phyloP scores from a whole-genome alignment of 768 basidiomycete genomes.

The Kondoa malvinella region DNA sequence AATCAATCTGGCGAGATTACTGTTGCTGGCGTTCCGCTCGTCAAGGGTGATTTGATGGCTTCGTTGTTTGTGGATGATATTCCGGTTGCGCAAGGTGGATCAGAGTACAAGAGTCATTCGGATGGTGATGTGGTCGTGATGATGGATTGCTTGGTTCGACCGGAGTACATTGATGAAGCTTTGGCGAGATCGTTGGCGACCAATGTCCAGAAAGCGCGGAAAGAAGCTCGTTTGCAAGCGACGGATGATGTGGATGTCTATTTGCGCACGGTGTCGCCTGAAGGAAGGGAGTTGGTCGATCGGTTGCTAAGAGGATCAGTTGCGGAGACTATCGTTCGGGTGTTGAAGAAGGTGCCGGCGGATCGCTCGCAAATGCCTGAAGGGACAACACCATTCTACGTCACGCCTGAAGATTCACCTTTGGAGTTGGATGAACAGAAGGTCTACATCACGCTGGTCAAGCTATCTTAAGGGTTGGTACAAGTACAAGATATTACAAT shows the following conservation, averaged over 20 bases:
- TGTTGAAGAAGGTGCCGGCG: constrained; percentile 24
- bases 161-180: constrained; percentile 73
- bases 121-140: constrained; percentile 90
- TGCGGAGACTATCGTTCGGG: constrained; percentile 20
- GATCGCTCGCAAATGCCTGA: constrained; percentile 15
- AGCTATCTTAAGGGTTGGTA: constrained; percentile 3
- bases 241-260: constrained; percentile 84
- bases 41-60: constrained; percentile 76
- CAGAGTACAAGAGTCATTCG: constrained; percentile 53
- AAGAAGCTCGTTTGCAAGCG: constrained; percentile 85
- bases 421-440: constrained; percentile 23
- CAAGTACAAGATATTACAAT: background rate
- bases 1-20: constrained; percentile 53
- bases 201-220: constrained; percentile 82
- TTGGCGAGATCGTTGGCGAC: constrained; percentile 77
- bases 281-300: constrained; percentile 51
- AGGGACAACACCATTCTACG: constrained; percentile 11
- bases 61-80: constrained; percentile 77
- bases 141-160: constrained; percentile 71
- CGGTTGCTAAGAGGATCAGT: constrained; percentile 41
- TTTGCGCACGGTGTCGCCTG: constrained; percentile 60
- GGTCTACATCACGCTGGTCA: constrained; percentile 21
- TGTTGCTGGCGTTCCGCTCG: constrained; percentile 76
- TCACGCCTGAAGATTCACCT: constrained; percentile 16
- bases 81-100: constrained; percentile 42